Evolutionary conservation across 257 asterid genomes (phyloP), one percentile per base, ranked within the genome.

Genomic region (Jacaranda copaia): DNA sequence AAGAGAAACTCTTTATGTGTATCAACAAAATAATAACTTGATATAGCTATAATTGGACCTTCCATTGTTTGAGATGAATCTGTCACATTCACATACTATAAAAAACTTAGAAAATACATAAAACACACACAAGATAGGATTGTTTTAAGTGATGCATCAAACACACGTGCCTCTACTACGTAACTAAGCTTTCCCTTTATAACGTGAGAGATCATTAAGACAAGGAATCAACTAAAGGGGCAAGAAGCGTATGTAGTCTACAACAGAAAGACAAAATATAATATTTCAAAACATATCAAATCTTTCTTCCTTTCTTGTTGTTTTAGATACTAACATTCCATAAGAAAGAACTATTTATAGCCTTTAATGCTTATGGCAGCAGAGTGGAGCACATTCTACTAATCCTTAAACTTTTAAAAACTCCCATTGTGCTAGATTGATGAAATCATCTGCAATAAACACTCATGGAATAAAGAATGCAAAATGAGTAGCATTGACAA

Each of bases 151-250:
- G 69, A 7, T 51, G 58, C 72, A 67, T 67, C 58, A 3, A 67
- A 16, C 18, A 67, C 56, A 45, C 45, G 57, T 67, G 16, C 45
- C 73, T 45, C 19, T 67, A 67, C 56, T n/a, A 49, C 11, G 45
- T 67, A 16, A 67, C n/a, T 59, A 59, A 59, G 56, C 6, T 49
- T 49, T 13, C 56, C 56, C 56, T 12, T 16, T 49, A 12, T 49
- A n/a, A n/a, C n/a, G 14, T 4, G 3, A 49, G 4, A 49, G 6
- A 49, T 49, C 4, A 3, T 3, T 49, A 13, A 49, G 14, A 49
- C 56, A 49, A 49, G 6, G 16, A 49, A 49, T 2, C 56, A 12
- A 49, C 12, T 13, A 15, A 49, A 46, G 52, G 52, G 52, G 15
- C 55, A 49, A 49, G 55, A 12, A 11, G n/a, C 55, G 13, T 12